Conservation (phyloP, 1,284 basidiomycete species). For the Naganishia sp. region DNA sequence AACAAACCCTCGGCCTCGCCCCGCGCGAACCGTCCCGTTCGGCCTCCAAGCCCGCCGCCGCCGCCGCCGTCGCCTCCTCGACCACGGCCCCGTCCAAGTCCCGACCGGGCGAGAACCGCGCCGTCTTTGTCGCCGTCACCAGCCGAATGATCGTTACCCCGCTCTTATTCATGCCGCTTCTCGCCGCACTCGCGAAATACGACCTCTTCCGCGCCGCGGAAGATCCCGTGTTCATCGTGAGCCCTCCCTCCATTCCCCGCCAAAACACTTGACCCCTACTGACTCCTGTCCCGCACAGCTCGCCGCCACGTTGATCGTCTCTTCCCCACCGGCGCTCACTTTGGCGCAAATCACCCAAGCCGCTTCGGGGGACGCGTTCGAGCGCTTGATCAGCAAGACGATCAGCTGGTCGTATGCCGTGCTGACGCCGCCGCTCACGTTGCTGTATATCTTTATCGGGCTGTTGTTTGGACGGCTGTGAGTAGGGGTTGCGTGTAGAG, state of each 20-base stretch:
- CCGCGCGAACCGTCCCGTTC: not conserved
- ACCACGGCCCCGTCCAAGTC: conserved; percentile 20
- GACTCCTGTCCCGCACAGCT: conserved; percentile 57
- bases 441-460: conserved; percentile 71
- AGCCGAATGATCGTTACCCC: conserved; percentile 83
- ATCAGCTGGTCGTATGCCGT: conserved; percentile 58
- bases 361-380: conserved; percentile 82
- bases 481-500: not conserved
- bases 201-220: conserved; percentile 60
- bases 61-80: too few species aligned
- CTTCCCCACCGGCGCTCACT: conserved; percentile 56
- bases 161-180: conserved; percentile 69
- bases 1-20: conserved; percentile 5
- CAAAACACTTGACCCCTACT: too few species aligned
- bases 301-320: conserved; percentile 71
- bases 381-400: conserved; percentile 70
- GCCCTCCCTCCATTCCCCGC: conserved; percentile 24
- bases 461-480: conserved; percentile 55
- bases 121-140: conserved; percentile 73
- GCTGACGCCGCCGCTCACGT: conserved; percentile 75
- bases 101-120: conserved; percentile 71
- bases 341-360: conserved; percentile 77
- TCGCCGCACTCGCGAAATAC: conserved; percentile 65
- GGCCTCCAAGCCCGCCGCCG: conserved; percentile 39
- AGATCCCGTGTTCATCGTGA: conserved; percentile 53